Percentiles rank a stretch among this genome's conserved stretches.
These are phyloP conservation scores for Bipolaris zeicola DNA, from an alignment of 2,329 filamentous ascomycete genomes.

Conservation along the genomic window DNA sequence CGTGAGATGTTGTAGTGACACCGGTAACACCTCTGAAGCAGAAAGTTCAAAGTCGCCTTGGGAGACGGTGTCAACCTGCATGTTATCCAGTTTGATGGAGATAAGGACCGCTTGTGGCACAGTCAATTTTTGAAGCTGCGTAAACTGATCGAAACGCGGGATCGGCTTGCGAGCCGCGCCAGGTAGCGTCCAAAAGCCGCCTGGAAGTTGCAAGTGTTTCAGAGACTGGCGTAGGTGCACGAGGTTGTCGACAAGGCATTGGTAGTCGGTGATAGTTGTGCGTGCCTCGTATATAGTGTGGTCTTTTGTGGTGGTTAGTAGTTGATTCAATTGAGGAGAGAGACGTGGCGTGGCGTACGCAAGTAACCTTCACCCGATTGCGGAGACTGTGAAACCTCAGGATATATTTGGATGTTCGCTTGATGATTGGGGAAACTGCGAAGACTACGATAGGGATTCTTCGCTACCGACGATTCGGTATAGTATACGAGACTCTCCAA, in stretches of 20 bases:
- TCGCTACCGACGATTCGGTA: slow-evolving; percentile 14
- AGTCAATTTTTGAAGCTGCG: slow-evolving; percentile 5
- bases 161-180: slow-evolving; percentile 20
- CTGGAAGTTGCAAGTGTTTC: slow-evolving; percentile 14
- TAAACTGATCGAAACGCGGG: slow-evolving; percentile 17
- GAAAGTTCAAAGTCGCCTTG: slow-evolving; percentile 19
- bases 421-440: slow-evolving; percentile 21
- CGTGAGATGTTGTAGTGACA: slow-evolving; percentile 12
- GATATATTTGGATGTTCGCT: slow-evolving; percentile 21
- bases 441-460: slow-evolving; percentile 20
- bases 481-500: slow-evolving; percentile 16
- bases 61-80: slow-evolving; percentile 12
- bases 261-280: slow-evolving; percentile 23
- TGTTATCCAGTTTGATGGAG: slow-evolving; percentile 22
- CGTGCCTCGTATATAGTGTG: slow-evolving; percentile 20
- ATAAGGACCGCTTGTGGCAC: slow-evolving; percentile 21
- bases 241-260: slow-evolving; percentile 14
- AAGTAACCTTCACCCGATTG: background rate
- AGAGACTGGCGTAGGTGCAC: slow-evolving; percentile 13
- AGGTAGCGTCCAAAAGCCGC: slow-evolving; percentile 25
- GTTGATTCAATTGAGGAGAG: background rate
- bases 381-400: background rate
- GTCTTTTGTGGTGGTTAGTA: slow-evolving; percentile 8
- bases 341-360: background rate
- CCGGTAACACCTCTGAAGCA: slow-evolving; percentile 7